Base-by-base conservation (phyloP, 2,329 filamentous ascomycete species). In the Neofusicoccum kwambonambiense region DNA sequence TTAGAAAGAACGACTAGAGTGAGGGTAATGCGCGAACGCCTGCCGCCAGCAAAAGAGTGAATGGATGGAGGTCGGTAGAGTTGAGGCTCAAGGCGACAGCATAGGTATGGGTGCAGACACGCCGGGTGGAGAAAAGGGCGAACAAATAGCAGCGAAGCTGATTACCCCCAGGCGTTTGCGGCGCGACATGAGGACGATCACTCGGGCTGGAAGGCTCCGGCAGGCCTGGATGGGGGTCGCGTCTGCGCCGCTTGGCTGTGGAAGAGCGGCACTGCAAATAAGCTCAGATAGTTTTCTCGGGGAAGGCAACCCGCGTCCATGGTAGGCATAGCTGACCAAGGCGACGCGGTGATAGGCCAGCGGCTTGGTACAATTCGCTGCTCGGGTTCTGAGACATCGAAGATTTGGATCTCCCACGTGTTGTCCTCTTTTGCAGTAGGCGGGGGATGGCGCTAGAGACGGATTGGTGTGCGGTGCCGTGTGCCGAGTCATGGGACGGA, bases 1-100 rank as follows among this genome's bases (percentile, higher is more conserved):
- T 60, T 47, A 47, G 41, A 60, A 63, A 39, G 61, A 64, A 35
- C 56, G 61, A 56, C 61, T 64, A 64, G 19, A 54, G 61, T 37
- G 61, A 63, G 60, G 9, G 61, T 44, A 27, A 47, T 13, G 19
- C 49, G 27, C 47, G 50, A 37, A 49, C 15, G 56, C 61, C 50
- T n/a, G 37, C 41, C 49, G 50, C 50, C 37, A 51, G 61, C 49
- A 47, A 64, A 56, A 49, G 61, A 64, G 61, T 15, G 61, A 64
- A 47, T 56, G 61, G 56, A 60, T 47, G 56, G 56, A 11, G 56
- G 61, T 64, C 61, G 7, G 61, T 39, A 54, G n/a, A 31, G 49
- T 15, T 56, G 50, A 41, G 50, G 51, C 50, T 64, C 50, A 64
- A 54, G 41, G n/a, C 56, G 42, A 60, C 27, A 31, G 31, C 56